Evolutionary conservation across 179 eudicot genomes (phyloP).

Genomic region (Spinacia oleracea): DNA sequence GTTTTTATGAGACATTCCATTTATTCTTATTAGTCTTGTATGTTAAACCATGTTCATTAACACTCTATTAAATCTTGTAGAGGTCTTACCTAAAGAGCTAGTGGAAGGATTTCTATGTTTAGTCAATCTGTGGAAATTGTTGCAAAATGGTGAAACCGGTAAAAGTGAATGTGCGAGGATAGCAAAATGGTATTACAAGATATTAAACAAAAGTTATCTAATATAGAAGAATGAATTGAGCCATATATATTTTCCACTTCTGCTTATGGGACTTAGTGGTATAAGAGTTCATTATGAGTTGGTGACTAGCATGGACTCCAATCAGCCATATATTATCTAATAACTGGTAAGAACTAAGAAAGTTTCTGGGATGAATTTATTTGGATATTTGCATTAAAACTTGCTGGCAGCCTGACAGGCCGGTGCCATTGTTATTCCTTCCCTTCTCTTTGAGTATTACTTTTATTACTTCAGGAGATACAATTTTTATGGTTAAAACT

Average conservation of each 20-base stretch:
- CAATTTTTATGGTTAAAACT: background rate
- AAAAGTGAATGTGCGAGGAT: too few relatives aligned
- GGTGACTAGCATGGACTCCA: too few relatives aligned
- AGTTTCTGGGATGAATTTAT: background rate
- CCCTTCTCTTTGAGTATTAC: background rate
- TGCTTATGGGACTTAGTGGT: background rate
- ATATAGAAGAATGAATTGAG: background rate
- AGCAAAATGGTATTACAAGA: background rate
- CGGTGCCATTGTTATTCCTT: background rate
- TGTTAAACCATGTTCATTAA: background rate
- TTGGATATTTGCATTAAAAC: background rate
- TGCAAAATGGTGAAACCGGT: background rate
- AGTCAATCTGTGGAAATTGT: background rate
- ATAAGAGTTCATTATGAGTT: background rate
- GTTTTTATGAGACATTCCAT: background rate
- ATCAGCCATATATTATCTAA: too few relatives aligned
- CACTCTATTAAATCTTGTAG: background rate
- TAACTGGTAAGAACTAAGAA: background rate
- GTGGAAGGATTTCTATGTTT: background rate
- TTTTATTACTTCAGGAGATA: background rate
- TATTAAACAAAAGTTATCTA: background rate
- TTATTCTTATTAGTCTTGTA: background rate
- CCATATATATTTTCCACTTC: background rate
- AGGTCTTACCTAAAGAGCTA: background rate
- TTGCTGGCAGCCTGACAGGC: background rate